Conservation (phyloP, 2,329 filamentous ascomycete genomes). For the Fusarium albosuccineum region DNA sequence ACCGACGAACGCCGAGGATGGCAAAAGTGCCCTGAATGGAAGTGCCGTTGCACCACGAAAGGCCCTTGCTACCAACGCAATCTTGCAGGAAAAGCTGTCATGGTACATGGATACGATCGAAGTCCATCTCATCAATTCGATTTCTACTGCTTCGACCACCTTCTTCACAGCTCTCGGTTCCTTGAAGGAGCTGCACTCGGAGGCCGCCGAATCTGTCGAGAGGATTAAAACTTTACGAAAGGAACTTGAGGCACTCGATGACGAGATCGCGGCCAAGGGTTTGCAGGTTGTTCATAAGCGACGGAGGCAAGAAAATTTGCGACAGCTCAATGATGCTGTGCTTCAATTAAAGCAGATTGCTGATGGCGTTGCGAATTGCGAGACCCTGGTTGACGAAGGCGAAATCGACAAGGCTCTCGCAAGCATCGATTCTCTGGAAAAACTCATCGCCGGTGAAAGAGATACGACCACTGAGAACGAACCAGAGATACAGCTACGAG, state of each 20-base stretch:
- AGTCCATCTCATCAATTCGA: constrained; percentile 95
- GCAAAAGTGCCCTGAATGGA: constrained; percentile 69
- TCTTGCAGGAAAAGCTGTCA: constrained; percentile 96
- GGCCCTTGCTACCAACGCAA: constrained; percentile 93
- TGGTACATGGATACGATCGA: constrained; percentile 99
- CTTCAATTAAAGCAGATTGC: constrained; percentile 86
- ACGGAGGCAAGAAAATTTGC: constrained; percentile 84
- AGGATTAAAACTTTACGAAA: constrained; percentile 85
- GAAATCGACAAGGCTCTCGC: constrained; percentile 84
- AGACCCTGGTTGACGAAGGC: constrained; percentile 85
- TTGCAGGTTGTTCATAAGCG: constrained; percentile 88
- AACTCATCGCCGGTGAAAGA: constrained; percentile 80
- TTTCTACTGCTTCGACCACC: constrained; percentile 93
- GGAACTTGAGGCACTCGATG: constrained; percentile 84
- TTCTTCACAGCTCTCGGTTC: constrained; percentile 97
- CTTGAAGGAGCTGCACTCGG: constrained; percentile 88
- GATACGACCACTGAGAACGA: constrained; percentile 53
- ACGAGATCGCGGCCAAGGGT: constrained; percentile 87
- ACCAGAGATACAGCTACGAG: constrained; percentile 62
- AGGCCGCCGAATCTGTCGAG: constrained; percentile 90
- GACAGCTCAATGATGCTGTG: constrained; percentile 84
- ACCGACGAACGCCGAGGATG: constrained; percentile 68
- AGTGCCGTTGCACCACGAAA: constrained; percentile 75
- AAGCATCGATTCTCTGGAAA: constrained; percentile 82
- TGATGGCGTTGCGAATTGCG: constrained; percentile 79